A percentile compares a stretch with the other conserved stretches of the same genome.
phyloP scores from a whole-genome alignment of 768 basidiomycete species.

The Udeniomyces megalosporus region DNA sequence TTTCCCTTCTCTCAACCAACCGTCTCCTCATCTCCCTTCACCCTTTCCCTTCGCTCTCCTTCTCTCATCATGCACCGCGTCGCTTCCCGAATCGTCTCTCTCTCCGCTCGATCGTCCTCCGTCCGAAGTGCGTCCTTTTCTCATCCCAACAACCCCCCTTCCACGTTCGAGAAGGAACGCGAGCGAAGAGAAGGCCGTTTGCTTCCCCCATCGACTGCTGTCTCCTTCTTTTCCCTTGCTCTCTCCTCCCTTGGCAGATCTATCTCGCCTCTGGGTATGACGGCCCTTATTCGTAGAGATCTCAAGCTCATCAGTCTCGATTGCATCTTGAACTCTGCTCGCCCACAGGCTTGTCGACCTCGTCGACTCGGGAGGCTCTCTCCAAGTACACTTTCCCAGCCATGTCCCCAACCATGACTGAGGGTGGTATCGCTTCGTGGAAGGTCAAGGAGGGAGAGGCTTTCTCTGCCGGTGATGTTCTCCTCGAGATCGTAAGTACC shows the following conservation, averaged over 20 bases:
- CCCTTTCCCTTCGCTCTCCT: not conserved
- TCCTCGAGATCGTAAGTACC: conserved; percentile 74
- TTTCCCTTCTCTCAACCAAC: too few species aligned
- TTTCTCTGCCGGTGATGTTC: conserved; percentile 76
- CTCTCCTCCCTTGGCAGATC: not conserved
- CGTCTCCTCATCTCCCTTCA: not conserved
- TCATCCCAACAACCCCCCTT: too few species aligned
- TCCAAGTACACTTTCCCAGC: conserved; percentile 89
- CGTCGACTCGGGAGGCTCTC: conserved; percentile 59
- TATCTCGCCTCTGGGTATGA: too few species aligned
- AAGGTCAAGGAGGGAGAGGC: conserved; percentile 91
- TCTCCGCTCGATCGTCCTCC: too few species aligned
- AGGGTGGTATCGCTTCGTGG: conserved; percentile 95
- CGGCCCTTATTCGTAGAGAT: too few species aligned
- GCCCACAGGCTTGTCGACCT: conserved; percentile 58
- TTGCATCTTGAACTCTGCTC: not conserved
- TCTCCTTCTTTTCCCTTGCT: not conserved
- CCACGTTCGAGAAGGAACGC: too few species aligned
- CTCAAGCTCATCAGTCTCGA: too few species aligned
- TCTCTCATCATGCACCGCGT: not conserved
- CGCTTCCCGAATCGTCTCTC: not conserved
- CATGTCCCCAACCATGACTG: conserved; percentile 99
- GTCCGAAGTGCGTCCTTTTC: too few species aligned
- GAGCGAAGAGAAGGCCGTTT: too few species aligned
- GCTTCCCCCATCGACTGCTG: not conserved